Percentiles rank a stretch among this genome's conserved stretches.
Conservation (phyloP, 331 rosid genomes). For the Erythrophleum ivorense region DNA sequence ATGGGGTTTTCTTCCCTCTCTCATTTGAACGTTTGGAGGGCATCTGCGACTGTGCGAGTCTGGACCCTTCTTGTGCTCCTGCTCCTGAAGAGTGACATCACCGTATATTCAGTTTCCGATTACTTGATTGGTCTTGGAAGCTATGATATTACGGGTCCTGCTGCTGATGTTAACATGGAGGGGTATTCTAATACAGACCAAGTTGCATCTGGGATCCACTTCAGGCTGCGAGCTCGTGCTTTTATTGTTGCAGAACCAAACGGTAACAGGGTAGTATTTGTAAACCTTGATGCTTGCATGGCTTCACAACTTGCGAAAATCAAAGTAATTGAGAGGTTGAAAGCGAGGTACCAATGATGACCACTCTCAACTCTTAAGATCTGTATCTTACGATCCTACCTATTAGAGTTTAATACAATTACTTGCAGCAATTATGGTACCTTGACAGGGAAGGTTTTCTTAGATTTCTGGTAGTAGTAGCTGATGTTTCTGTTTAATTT, state of each 20-base stretch:
- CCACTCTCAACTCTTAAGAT: constrained; percentile 26
- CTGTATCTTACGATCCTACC: not conserved
- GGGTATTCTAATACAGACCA: constrained; percentile 85
- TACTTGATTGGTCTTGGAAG: constrained; percentile 89
- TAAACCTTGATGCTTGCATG: constrained; percentile 96
- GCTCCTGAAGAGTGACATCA: constrained; percentile 40
- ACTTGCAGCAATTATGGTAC: constrained; percentile 15
- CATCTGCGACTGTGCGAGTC: constrained; percentile 41
- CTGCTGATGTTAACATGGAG: constrained; percentile 95
- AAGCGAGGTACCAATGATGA: constrained; percentile 66
- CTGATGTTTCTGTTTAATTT: constrained; percentile 21
- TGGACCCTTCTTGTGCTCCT: constrained; percentile 51
- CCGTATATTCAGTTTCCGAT: constrained; percentile 52
- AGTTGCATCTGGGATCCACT: constrained; percentile 78
- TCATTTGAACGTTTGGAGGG: constrained; percentile 42
- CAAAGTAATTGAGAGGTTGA: constrained; percentile 79
- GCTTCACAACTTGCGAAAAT: constrained; percentile 79
- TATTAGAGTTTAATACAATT: not conserved
- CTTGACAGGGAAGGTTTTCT: constrained; percentile 23
- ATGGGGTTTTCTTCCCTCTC: constrained; percentile 57
- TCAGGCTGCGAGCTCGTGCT: constrained; percentile 80
- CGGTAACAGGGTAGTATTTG: constrained; percentile 81
- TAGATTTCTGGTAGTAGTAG: constrained; percentile 13
- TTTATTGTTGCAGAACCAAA: constrained; percentile 74
- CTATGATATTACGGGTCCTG: constrained; percentile 97